Conservation (phyloP, 2,329 filamentous ascomycete genomes). For the Nemania serpens region DNA sequence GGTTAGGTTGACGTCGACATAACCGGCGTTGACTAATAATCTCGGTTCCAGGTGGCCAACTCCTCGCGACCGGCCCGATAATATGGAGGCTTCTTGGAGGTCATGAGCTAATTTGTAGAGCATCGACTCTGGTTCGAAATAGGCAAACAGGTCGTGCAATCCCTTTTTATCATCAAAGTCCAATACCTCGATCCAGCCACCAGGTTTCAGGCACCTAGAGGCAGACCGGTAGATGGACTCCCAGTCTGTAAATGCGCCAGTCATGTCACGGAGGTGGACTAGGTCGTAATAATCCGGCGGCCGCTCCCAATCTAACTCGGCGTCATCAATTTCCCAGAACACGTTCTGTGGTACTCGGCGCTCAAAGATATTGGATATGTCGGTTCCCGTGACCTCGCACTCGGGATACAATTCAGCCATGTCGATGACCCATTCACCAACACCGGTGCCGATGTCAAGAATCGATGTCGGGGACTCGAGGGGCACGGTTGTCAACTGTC, state of each 20-base stretch:
- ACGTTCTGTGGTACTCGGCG: constrained; percentile 61
- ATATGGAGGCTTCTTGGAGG: constrained; percentile 48
- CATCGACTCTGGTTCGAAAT: constrained; percentile 52
- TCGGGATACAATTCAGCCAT: constrained; percentile 59
- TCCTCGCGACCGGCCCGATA: constrained; percentile 52
- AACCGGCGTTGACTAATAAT: constrained; percentile 53
- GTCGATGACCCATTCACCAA: constrained; percentile 57
- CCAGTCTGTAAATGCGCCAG: constrained; percentile 63
- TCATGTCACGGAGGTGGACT: constrained; percentile 60
- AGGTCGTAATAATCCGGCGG: constrained; percentile 58
- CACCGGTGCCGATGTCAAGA: constrained; percentile 64
- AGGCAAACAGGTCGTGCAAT: constrained; percentile 43
- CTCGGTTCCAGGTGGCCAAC: constrained; percentile 52
- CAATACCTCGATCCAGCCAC: constrained; percentile 61
- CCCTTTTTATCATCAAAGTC: constrained; percentile 57
- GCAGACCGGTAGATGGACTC: constrained; percentile 57
- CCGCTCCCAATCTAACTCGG: constrained; percentile 62
- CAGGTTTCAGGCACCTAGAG: constrained; percentile 58
- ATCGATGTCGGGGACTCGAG: constrained; percentile 50
- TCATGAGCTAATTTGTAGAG: constrained; percentile 50
- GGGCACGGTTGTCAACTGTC: constrained; percentile 50
- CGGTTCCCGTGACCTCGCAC: constrained; percentile 62
- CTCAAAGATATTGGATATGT: constrained; percentile 64
- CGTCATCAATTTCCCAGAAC: constrained; percentile 64
- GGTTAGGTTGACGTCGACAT: constrained; percentile 54